Conservation (phyloP, 2,329 filamentous ascomycete species). For the Lachnellula cervina region DNA sequence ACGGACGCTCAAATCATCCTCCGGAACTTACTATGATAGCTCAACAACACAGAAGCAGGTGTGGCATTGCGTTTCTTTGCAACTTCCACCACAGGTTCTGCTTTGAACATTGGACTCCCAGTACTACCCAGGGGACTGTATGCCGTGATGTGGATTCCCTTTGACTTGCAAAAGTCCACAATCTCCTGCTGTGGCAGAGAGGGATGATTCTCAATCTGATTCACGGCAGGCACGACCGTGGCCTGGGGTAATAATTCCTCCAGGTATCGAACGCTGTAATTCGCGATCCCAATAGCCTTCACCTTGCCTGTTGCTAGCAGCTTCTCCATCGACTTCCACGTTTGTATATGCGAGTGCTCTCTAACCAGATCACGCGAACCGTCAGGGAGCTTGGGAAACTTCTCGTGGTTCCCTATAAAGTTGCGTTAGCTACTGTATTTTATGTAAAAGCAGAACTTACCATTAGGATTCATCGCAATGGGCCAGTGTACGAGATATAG, state of each 20-base stretch:
- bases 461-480: conserved; percentile 72
- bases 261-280: conserved; percentile 34
- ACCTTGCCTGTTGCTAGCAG: conserved; percentile 56
- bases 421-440: conserved; percentile 4
- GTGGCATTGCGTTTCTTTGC: conserved; percentile 59
- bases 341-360: conserved; percentile 66
- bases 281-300: conserved; percentile 42
- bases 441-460: conserved; percentile 32
- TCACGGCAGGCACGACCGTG: conserved; percentile 46
- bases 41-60: conserved; percentile 61
- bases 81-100: conserved; percentile 55
- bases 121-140: conserved; percentile 42
- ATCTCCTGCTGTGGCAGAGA: conserved; percentile 50
- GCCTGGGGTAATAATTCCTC: conserved; percentile 36
- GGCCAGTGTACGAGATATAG: conserved; percentile 83
- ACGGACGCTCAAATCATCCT: background rate
- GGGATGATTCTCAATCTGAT: conserved; percentile 59
- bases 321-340: conserved; percentile 73
- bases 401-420: conserved; percentile 57
- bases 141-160: conserved; percentile 48
- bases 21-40: conserved; percentile 60
- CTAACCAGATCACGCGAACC: conserved; percentile 54
- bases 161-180: conserved; percentile 44
- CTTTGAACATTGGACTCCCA: conserved; percentile 46
- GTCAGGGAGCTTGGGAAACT: conserved; percentile 70